phyloP scores from a whole-genome alignment of 2,329 filamentous ascomycete species.

The Aspergillus novoparasiticus region DNA sequence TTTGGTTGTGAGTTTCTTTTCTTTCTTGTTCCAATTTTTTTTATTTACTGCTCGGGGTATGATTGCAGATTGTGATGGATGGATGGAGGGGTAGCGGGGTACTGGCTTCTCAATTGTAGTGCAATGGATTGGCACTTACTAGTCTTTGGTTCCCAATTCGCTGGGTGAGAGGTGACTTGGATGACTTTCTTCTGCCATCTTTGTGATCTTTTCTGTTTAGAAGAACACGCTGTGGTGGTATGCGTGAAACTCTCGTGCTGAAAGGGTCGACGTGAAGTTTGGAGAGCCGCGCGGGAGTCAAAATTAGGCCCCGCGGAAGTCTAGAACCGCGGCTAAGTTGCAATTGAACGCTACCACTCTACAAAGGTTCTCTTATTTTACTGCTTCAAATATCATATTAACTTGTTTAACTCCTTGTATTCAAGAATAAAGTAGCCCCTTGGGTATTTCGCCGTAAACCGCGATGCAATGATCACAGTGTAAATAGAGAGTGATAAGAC shows the following conservation, averaged over 20 bases:
- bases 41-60: background rate
- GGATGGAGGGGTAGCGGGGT: conserved; percentile 19
- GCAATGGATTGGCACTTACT: conserved; percentile 59
- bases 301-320: background rate
- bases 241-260: background rate
- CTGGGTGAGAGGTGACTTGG: conserved; percentile 75
- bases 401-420: conserved; percentile 7
- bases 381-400: background rate
- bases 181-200: conserved; percentile 36
- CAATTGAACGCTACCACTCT: background rate
- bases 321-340: background rate
- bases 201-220: conserved; percentile 2
- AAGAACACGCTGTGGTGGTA: background rate
- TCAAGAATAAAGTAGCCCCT: conserved; percentile 12
- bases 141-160: conserved; percentile 84
- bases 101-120: background rate
- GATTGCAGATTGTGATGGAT: background rate
- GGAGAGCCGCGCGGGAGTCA: background rate
- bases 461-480: conserved; percentile 17
- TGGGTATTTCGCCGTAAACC: conserved; percentile 22
- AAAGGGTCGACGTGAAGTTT: background rate
- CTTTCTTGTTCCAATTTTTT: background rate
- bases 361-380: background rate
- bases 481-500: conserved; percentile 17
- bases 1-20: no score